These are phyloP conservation scores for Podospora pseudocomata DNA, from an alignment of 495 filamentous ascomycete species.

Conservation along the genomic window DNA sequence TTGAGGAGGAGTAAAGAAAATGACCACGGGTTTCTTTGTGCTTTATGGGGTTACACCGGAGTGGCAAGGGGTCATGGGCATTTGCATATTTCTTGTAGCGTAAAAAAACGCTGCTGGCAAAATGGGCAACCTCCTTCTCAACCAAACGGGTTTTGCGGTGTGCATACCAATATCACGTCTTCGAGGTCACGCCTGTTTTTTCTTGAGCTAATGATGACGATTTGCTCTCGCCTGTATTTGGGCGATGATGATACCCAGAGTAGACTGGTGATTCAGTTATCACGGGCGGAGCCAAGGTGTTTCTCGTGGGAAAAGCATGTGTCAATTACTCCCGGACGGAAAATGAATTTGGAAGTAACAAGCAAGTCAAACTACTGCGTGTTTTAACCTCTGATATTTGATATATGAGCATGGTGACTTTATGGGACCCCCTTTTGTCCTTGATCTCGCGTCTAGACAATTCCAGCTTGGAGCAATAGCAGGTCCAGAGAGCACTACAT, in stretches of 20 bases:
- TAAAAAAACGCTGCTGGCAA: slow-evolving; percentile 42
- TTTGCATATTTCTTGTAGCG: slow-evolving; percentile 57
- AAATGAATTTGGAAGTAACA: background rate
- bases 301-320: background rate
- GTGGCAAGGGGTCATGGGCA: slow-evolving; percentile 42
- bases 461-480: too few species aligned
- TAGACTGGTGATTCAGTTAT: slow-evolving; percentile 17
- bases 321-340: background rate
- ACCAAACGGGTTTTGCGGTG: slow-evolving; percentile 25
- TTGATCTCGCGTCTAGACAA: background rate
- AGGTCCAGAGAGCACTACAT: background rate
- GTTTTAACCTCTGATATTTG: background rate
- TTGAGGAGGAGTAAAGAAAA: slow-evolving; percentile 61
- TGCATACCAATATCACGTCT: slow-evolving; percentile 22
- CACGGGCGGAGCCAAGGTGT: background rate
- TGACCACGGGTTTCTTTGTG: slow-evolving; percentile 48
- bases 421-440: background rate
- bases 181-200: slow-evolving; percentile 10
- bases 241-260: background rate
- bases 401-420: background rate
- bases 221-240: background rate
- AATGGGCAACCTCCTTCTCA: slow-evolving; percentile 43
- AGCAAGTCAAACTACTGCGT: background rate
- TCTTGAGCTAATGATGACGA: slow-evolving; percentile 13
- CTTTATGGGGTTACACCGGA: slow-evolving; percentile 43